A percentile compares a stretch with the other conserved stretches of the same genome.
Conservation (phyloP, 495 filamentous ascomycete species). For the Evansstolkia leycettana region DNA sequence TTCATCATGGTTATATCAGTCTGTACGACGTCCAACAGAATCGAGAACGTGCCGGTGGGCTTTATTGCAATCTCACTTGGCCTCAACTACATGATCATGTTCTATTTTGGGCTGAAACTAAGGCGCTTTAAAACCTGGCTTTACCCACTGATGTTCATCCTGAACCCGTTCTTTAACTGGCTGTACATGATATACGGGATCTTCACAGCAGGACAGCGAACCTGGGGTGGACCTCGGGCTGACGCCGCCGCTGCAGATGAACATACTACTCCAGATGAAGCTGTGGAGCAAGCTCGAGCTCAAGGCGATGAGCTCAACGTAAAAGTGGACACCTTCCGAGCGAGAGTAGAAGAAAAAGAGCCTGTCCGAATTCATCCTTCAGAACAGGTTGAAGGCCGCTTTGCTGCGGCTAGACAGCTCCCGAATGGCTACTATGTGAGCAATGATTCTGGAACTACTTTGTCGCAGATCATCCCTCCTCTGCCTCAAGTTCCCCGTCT, state of each 20-base stretch:
- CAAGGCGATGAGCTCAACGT: constrained; percentile 87
- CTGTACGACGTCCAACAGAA: constrained; percentile 67
- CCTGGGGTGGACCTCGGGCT: constrained; percentile 91
- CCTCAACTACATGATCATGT: constrained; percentile 90
- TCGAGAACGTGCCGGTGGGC: constrained; percentile 72
- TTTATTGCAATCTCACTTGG: constrained; percentile 94
- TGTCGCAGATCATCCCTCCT: constrained; percentile 25
- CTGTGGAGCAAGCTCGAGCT: constrained; percentile 65
- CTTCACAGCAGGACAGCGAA: constrained; percentile 89
- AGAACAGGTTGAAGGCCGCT: constrained; percentile 54
- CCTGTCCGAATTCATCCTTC: constrained; percentile 55
- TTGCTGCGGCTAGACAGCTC: constrained; percentile 27
- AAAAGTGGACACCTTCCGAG: constrained; percentile 79
- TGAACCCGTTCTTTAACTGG: constrained; percentile 99
- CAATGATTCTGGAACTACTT: constrained; percentile 22
- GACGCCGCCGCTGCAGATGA: constrained; percentile 79
- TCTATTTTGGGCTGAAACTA: constrained; percentile 84
- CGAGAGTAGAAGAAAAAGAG: constrained; percentile 46
- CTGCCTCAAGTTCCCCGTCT: constrained; percentile 36
- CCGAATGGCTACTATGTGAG: constrained; percentile 41
- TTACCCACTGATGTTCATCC: constrained; percentile 89
- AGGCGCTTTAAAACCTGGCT: constrained; percentile 87
- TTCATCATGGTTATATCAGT: constrained; percentile 89
- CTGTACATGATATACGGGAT: constrained; percentile 84
- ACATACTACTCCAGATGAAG: constrained; percentile 69